Evolutionary conservation across 805 yeast species (phyloP).

Genomic region (Pichia scutulata): DNA sequence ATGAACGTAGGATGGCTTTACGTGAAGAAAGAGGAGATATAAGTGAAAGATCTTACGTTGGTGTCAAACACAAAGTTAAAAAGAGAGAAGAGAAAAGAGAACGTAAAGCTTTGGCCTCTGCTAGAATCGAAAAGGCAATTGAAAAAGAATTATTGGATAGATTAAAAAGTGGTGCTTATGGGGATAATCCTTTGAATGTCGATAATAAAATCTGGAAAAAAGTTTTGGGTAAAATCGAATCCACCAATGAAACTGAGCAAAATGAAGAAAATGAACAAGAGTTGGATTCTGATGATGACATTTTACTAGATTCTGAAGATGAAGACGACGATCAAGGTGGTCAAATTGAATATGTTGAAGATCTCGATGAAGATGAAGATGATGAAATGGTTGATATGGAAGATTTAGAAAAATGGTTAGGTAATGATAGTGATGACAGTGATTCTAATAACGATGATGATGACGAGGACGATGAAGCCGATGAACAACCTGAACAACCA

Average conservation of each 20-base stretch:
- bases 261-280: constrained; percentile 83
- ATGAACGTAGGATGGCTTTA: constrained; percentile 88
- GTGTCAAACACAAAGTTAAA: constrained; percentile 87
- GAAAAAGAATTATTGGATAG: constrained; percentile 93
- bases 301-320: constrained; percentile 48
- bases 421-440: constrained; percentile 26
- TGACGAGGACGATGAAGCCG: constrained; percentile 23
- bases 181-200: constrained; percentile 94
- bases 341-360: constrained; percentile 84
- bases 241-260: constrained; percentile 41
- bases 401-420: constrained; percentile 83
- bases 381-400: constrained; percentile 89
- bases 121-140: constrained; percentile 91
- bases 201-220: constrained; percentile 95
- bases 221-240: constrained; percentile 69
- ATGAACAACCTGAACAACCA: constrained; percentile 31
- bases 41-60: constrained; percentile 81
- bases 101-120: constrained; percentile 94
- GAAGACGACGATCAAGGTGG: constrained; percentile 46
- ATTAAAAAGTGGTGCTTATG: constrained; percentile 95
- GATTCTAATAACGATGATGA: constrained; percentile 19
- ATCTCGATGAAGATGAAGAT: constrained; percentile 73
- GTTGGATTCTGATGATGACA: constrained; percentile 74
- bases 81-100: constrained; percentile 93
- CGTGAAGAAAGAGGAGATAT: constrained; percentile 50